phyloP scores from a whole-genome alignment of 2,329 filamentous ascomycete genomes.

The Cryphonectria parasitica region DNA sequence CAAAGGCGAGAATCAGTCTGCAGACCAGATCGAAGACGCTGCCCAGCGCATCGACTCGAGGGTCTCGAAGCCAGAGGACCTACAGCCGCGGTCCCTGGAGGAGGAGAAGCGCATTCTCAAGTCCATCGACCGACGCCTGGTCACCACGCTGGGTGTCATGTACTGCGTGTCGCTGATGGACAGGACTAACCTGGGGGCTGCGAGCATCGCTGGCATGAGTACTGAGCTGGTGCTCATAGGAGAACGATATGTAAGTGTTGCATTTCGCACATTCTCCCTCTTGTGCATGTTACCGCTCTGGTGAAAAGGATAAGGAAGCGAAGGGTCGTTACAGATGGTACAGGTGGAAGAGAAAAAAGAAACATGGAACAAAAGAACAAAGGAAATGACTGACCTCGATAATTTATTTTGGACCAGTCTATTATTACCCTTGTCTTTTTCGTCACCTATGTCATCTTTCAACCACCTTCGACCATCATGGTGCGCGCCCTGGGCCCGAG shows the following conservation, averaged over 20 bases:
- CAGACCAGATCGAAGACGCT: constrained; percentile 23
- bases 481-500: constrained; percentile 69
- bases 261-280: background rate
- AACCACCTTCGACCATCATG: constrained; percentile 71
- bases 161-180: constrained; percentile 82
- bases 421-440: constrained; percentile 66
- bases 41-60: constrained; percentile 34
- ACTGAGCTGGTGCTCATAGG: constrained; percentile 51
- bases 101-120: constrained; percentile 72
- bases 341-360: too few relatives aligned
- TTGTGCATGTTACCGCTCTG: too few relatives aligned
- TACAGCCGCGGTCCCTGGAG: constrained; percentile 52
- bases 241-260: constrained; percentile 49
- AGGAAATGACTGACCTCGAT: background rate
- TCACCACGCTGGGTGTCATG: constrained; percentile 64
- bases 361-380: too few relatives aligned
- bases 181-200: constrained; percentile 74
- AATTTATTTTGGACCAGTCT: background rate
- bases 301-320: too few relatives aligned
- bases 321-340: too few relatives aligned
- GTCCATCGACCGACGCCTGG: constrained; percentile 69
- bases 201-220: constrained; percentile 70
- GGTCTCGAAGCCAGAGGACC: constrained; percentile 39
- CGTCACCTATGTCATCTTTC: constrained; percentile 72
- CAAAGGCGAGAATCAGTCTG: constrained; percentile 35